Evolutionary conservation across 306 rosid species (phyloP).

Genomic region (Hippophae rhamnoides): DNA sequence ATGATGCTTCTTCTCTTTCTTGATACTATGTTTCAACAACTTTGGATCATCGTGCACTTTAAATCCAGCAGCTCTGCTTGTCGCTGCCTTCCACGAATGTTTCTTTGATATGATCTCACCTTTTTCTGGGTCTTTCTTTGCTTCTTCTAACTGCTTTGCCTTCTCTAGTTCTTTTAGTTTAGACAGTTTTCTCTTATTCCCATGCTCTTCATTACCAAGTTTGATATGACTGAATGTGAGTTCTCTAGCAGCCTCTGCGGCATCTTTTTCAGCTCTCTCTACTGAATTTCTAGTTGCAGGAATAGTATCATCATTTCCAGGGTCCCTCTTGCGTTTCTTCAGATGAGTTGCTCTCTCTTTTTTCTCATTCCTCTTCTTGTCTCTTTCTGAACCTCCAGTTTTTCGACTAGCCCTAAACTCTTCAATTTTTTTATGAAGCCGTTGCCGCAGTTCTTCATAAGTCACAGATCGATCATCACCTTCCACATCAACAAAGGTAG

Average conservation of each 20-base stretch:
- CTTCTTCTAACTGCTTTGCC: constrained; percentile 59
- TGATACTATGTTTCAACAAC: constrained; percentile 44
- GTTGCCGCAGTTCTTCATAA: constrained; percentile 59
- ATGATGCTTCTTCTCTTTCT: constrained; percentile 61
- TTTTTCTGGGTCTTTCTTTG: constrained; percentile 64
- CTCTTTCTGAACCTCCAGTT: constrained; percentile 33
- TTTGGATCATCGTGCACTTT: constrained; percentile 83
- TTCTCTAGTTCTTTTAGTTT: constrained; percentile 61
- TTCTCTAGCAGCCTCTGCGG: constrained; percentile 57
- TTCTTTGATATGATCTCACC: constrained; percentile 47
- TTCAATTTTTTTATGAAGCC: constrained; percentile 53
- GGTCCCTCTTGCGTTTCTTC: constrained; percentile 54
- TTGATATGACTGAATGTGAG: constrained; percentile 65
- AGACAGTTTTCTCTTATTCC: constrained; percentile 57
- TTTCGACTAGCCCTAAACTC: constrained; percentile 40
- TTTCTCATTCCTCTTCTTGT: constrained; percentile 42
- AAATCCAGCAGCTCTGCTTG: constrained; percentile 65
- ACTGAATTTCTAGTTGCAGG: constrained; percentile 1
- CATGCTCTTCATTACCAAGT: constrained; percentile 48
- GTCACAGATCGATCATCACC: constrained; percentile 47
- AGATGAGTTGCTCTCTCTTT: constrained; percentile 26
- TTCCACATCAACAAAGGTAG: constrained; percentile 32
- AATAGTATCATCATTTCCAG: constrained; percentile 24
- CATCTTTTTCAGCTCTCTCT: constrained; percentile 44
- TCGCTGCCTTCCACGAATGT: constrained; percentile 70